A percentile compares a stretch with the other conserved stretches of the same genome.
phyloP scores from a whole-genome alignment of 345 rosid genomes.

The Gossypium longicalyx region DNA sequence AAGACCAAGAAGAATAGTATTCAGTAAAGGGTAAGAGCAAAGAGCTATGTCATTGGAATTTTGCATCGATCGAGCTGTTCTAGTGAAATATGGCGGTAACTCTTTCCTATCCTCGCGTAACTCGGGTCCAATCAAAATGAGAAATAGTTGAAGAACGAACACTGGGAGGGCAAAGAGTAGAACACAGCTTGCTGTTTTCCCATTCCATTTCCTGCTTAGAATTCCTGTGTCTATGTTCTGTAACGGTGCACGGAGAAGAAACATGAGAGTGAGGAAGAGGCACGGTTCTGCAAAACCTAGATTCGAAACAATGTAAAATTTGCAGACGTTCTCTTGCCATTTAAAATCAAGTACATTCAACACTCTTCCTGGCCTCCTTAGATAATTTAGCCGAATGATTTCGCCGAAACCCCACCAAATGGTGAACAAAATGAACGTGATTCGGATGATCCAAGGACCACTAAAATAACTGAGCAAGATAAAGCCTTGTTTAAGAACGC shows the following conservation, averaged over 20 bases:
- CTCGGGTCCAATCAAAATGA: slow-evolving; percentile 65
- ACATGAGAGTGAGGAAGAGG: slow-evolving; percentile 71
- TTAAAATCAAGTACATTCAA: slow-evolving; percentile 48
- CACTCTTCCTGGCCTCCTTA: slow-evolving; percentile 54
- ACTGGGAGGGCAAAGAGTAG: slow-evolving; percentile 73
- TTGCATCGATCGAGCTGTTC: slow-evolving; percentile 25
- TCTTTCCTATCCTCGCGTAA: slow-evolving; percentile 47
- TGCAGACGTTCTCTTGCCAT: slow-evolving; percentile 94
- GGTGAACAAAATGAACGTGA: slow-evolving; percentile 52
- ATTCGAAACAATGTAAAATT: slow-evolving; percentile 82
- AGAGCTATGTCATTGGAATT: slow-evolving; percentile 39
- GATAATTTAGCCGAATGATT: slow-evolving; percentile 62
- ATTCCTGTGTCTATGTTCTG: slow-evolving; percentile 68
- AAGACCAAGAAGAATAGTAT: slow-evolving; percentile 76
- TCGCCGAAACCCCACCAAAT: slow-evolving; percentile 96
- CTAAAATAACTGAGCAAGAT: slow-evolving; percentile 64
- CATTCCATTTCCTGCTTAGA: slow-evolving; percentile 68
- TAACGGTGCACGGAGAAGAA: slow-evolving; percentile 87
- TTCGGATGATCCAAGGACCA: slow-evolving; percentile 91
- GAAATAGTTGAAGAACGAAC: slow-evolving; percentile 72
- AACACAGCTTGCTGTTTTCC: slow-evolving; percentile 56
- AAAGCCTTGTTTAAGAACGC: slow-evolving; percentile 47
- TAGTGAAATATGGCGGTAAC: slow-evolving; percentile 71
- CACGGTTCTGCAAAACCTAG: slow-evolving; percentile 99
- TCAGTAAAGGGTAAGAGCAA: slow-evolving; percentile 88